Evolutionary conservation across 768 basidiomycete genomes (phyloP), one percentile per base, ranked within the genome.

Genomic region (Pleurotus cornucopiae): DNA sequence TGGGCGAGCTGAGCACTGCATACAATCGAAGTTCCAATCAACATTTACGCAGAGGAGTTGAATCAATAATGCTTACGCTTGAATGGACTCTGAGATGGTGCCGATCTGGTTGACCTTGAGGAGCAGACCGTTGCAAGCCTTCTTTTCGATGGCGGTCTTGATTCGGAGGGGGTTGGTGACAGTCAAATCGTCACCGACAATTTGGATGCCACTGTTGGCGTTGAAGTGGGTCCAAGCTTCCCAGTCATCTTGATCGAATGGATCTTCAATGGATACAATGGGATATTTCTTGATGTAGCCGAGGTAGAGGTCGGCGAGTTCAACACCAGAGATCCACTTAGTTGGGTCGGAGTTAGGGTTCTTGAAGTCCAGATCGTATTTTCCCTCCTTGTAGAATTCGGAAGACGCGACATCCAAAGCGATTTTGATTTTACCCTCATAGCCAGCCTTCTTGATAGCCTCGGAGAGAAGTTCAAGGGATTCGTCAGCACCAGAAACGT

Each of bases 91-190:
- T 46, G 92, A 93, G 74, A 99, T 94, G 61, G 95, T 95, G 66
- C 97, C 97, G 69, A 98, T 98, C 75, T 99, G 96, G 84, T 98
- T 98, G 74, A 98, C 89, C 88, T 98, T 99, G 75, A 99, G 86
- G 60, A 99, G 83, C 40, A 99, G 83, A 69, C 93, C 97, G 68
- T 98, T 98, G 86, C 96, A 98, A 38, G 97, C 92, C 84, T 96
- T 98, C 86, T 96, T 97, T 79, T 98, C 91, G 61, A 98, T 97
- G 64, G 97, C 97, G 39, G 92, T 96, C 84, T 92, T 91, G 86
- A 99, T 98, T 59, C 97, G 88, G 60, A 86, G 73, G 41, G 94
- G 91, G 84, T 99, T 99, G 67, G 97, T 98, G 64, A 99, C 97
- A 12, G 94, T 96, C 76, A 99, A 74, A 71, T 99, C 97, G 66